Conservation (phyloP, 495 filamentous ascomycete species). For the Trichoderma orchidacearum region DNA sequence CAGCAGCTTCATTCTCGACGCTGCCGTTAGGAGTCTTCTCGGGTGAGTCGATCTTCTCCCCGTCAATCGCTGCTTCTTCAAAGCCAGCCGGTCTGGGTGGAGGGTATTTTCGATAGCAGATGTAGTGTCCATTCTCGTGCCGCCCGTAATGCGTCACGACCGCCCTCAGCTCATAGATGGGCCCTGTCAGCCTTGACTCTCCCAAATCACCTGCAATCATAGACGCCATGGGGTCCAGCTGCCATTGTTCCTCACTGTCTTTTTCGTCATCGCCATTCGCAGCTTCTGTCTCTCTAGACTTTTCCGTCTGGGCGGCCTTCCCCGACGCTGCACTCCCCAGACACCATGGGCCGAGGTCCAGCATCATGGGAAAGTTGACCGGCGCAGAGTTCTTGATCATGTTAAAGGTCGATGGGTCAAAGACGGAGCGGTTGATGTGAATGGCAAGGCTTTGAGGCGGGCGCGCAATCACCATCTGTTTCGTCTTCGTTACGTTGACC, state of each 20-base stretch:
- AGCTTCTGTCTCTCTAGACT: neutral
- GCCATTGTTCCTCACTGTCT: slow-evolving; percentile 47
- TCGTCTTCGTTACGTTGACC: slow-evolving; percentile 66
- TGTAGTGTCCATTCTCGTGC: slow-evolving; percentile 93
- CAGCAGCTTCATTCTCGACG: neutral
- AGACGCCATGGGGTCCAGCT: slow-evolving; percentile 45
- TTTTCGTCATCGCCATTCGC: slow-evolving; percentile 4
- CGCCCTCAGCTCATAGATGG: slow-evolving; percentile 67
- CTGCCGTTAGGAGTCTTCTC: neutral
- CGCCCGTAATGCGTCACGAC: slow-evolving; percentile 80
- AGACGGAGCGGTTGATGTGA: slow-evolving; percentile 84
- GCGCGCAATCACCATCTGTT: slow-evolving; percentile 73
- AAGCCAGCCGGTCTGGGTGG: slow-evolving; percentile 4
- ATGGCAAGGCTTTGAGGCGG: slow-evolving; percentile 66
- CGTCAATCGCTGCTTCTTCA: neutral
- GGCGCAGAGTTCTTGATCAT: slow-evolving; percentile 71
- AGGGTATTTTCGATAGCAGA: slow-evolving; percentile 40
- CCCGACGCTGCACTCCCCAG: slow-evolving; percentile 36
- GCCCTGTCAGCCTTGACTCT: slow-evolving; percentile 30
- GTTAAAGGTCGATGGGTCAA: slow-evolving; percentile 65
- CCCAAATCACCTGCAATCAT: slow-evolving; percentile 45
- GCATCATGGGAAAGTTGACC: slow-evolving; percentile 55
- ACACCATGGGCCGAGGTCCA: slow-evolving; percentile 72
- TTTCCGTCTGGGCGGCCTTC: neutral
- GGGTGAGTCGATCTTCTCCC: neutral